These are phyloP conservation scores for Drechslerella coelobrocha DNA, from an alignment of 2,329 filamentous ascomycete species.

Conservation along the genomic window DNA sequence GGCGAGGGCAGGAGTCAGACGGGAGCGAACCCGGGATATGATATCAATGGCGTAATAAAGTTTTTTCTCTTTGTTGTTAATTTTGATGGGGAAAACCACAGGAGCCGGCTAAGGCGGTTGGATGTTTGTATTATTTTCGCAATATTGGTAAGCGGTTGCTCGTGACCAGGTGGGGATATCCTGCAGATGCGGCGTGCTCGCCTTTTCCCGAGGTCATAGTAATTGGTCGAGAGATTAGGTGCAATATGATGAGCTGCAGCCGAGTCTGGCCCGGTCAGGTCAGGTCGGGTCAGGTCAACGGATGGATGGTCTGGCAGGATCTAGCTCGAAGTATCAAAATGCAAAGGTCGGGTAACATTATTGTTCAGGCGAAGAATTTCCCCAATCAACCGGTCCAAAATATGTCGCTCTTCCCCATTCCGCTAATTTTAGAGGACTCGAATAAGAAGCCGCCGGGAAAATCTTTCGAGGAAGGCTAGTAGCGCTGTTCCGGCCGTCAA, in stretches of 20 bases:
- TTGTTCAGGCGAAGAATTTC: too few species aligned
- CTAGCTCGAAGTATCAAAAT: too few species aligned
- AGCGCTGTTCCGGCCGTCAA: background rate
- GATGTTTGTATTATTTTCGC: background rate
- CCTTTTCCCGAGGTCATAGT: too few species aligned
- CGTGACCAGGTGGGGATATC: background rate
- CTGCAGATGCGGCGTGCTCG: background rate
- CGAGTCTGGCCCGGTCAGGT: background rate
- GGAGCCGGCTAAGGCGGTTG: background rate
- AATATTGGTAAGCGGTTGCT: conserved; percentile 1
- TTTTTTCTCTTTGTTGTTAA: background rate
- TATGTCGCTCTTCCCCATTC: too few species aligned
- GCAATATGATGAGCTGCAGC: too few species aligned
- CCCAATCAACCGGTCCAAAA: too few species aligned
- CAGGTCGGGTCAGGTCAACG: too few species aligned
- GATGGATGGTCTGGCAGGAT: too few species aligned
- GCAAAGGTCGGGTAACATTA: too few species aligned
- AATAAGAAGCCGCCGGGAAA: background rate
- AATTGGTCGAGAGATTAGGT: too few species aligned
- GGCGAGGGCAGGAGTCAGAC: conserved; percentile 7
- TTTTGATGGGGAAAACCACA: background rate
- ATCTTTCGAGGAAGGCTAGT: conserved; percentile 2
- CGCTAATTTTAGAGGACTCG: background rate
- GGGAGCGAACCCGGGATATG: background rate
- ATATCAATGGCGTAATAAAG: conserved; percentile 33